These are phyloP conservation scores for Filobasidium floriforme DNA, from an alignment of 768 basidiomycete genomes.

Conservation along the genomic window DNA sequence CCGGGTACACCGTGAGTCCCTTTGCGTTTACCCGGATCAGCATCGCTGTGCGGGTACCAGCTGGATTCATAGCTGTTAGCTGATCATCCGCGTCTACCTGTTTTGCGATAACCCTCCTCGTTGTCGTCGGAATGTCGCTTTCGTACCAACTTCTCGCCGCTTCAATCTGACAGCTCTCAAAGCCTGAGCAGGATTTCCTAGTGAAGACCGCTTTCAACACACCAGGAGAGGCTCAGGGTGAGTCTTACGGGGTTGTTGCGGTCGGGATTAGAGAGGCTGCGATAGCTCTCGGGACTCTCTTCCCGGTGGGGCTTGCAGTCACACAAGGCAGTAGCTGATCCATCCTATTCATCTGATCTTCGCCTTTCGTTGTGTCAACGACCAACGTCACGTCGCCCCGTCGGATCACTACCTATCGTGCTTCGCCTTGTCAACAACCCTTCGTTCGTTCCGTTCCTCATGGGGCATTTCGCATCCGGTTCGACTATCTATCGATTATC, in stretches of 20 bases:
- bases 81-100: neutral
- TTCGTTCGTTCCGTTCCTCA: too few relatives aligned
- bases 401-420: too few relatives aligned
- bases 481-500: too few relatives aligned
- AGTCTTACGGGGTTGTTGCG: slow-evolving; percentile 13
- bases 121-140: neutral
- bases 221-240: slow-evolving; percentile 46
- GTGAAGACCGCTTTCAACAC: slow-evolving; percentile 50
- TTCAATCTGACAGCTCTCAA: slow-evolving; percentile 51
- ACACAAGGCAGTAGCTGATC: too few relatives aligned
- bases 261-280: neutral
- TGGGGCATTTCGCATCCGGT: too few relatives aligned
- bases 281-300: too few relatives aligned
- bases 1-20: slow-evolving; percentile 55
- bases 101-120: neutral
- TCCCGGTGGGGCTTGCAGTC: too few relatives aligned
- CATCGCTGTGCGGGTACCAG: neutral
- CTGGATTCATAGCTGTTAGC: neutral
- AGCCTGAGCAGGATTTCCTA: slow-evolving; percentile 59
- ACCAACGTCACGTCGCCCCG: too few relatives aligned
- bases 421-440: too few relatives aligned
- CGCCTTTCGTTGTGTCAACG: too few relatives aligned
- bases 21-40: neutral
- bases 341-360: too few relatives aligned
- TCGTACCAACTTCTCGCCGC: neutral